Evolutionary conservation across 805 yeast genomes (phyloP).

Genomic region (Kodamaea kaohsiungensis): DNA sequence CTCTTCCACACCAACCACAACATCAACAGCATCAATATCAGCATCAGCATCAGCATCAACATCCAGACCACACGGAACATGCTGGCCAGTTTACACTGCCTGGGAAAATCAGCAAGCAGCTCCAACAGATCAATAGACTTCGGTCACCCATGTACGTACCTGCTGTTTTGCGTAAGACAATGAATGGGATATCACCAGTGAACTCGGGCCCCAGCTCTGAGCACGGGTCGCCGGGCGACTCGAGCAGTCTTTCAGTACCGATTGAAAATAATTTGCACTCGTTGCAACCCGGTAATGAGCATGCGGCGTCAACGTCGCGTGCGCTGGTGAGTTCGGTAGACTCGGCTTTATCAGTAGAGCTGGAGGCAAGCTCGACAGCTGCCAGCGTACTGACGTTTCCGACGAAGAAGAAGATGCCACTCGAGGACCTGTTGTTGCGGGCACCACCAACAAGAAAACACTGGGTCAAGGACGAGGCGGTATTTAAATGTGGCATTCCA

Average conservation of each 20-base stretch:
- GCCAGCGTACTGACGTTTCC: constrained; percentile 14
- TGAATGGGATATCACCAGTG: constrained; percentile 12
- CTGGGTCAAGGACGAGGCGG: constrained; percentile 71
- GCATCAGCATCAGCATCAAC: constrained; percentile 3
- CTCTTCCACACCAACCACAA: constrained; percentile 7
- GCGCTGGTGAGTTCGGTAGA: constrained; percentile 34
- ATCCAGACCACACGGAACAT: constrained; percentile 1
- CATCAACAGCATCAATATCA: neutral
- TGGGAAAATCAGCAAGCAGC: constrained; percentile 5
- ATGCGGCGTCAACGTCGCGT: constrained; percentile 16
- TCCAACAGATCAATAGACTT: constrained; percentile 73
- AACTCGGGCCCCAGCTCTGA: neutral
- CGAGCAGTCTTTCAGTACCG: neutral
- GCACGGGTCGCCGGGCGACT: constrained; percentile 10
- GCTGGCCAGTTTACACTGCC: neutral
- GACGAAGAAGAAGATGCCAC: constrained; percentile 25
- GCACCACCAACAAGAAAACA: constrained; percentile 59
- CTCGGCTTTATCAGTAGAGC: constrained; percentile 31
- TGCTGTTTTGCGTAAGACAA: constrained; percentile 68
- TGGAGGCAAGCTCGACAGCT: constrained; percentile 10
- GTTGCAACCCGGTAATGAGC: constrained; percentile 4
- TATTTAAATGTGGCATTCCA: constrained; percentile 57
- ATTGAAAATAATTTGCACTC: constrained; percentile 9
- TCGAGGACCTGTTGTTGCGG: constrained; percentile 16
- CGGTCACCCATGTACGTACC: constrained; percentile 88